Base-by-base conservation (phyloP, 139 green algal species). In the Nannochloris sp. region DNA sequence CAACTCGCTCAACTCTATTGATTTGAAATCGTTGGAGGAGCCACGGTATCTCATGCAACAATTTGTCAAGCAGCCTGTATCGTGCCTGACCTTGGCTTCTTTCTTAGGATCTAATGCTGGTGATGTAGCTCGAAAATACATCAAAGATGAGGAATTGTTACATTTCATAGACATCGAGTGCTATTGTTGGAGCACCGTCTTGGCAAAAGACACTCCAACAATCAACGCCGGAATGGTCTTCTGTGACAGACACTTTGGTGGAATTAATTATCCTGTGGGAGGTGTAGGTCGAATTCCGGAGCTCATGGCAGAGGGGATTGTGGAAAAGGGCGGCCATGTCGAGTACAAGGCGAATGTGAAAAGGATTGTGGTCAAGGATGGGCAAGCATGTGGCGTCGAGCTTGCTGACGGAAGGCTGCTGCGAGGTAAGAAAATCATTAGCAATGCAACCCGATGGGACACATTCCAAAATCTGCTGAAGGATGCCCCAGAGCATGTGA, bases 391-490 rank as follows among this genome's bases (percentile, higher is more conserved):
- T 26, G 91, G 89, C 1, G 91, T 97, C 25, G 48, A 63, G 31
- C 79, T 97, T 44, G 76, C 79, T 12, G 90, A 97, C 48, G 90
- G 90, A 1, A 74, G 84, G 0, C 66, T 81, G 37, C 85, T 70
- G 66, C 46, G 20, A 17, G 84, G 61, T 45, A 92, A 92, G 77
- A 75, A 75, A 1, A 59, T 97, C 11, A 80, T 97, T 23, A 89
- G 75, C 67, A 97, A 97, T 64, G 91, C 91, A 11, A 97, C 91
- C 6, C 72, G 91, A n/a, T 97, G 90, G 90, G 92, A 97, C 83
- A 97, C 91, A 3, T 97, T 97, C 69, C 89, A 92, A 70, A 50
- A 65, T 17, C 44, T 77, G 60, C 59, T 97, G 23, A 37, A 16
- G 12, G n/a, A 53, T 20, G 46, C 46, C n/a, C 46, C 46, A 53